Evolutionary conservation across 1,284 basidiomycete species (phyloP).

Genomic region (Anthracocystis setariae): DNA sequence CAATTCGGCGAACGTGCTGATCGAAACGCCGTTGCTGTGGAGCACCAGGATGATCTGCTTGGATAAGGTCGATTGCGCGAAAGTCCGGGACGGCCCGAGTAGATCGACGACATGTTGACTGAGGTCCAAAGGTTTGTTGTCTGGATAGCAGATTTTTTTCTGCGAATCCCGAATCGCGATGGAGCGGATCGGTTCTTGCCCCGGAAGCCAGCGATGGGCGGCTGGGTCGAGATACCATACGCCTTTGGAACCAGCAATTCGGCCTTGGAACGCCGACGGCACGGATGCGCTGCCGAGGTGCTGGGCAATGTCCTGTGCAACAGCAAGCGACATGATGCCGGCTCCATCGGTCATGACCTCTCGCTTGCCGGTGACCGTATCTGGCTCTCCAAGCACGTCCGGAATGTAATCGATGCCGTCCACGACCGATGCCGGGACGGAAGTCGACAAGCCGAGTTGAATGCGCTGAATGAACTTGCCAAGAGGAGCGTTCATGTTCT

Average conservation of each 20-base stretch:
- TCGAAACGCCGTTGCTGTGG: constrained; percentile 33
- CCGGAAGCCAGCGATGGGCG: constrained; percentile 13
- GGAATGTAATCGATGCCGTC: constrained; percentile 21
- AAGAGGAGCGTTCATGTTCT: constrained; percentile 40
- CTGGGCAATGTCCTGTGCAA: constrained; percentile 23
- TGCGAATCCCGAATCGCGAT: constrained; percentile 59
- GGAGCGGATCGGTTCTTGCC: constrained; percentile 10
- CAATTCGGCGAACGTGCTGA: constrained; percentile 19
- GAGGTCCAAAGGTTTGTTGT: constrained; percentile 14
- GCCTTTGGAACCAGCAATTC: constrained; percentile 61
- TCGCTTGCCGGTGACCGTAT: constrained; percentile 8
- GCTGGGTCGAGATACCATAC: constrained; percentile 36
- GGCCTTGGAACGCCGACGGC: constrained; percentile 56
- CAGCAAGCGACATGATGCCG: constrained; percentile 15
- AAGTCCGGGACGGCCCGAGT: constrained; percentile 18
- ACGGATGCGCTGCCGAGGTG: constrained; percentile 10
- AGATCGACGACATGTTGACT: constrained; percentile 41
- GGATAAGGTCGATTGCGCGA: constrained; percentile 47
- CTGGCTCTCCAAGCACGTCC: constrained; percentile 23
- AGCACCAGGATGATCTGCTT: constrained; percentile 43
- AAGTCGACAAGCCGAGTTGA: constrained; percentile 56
- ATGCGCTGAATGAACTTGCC: constrained; percentile 61
- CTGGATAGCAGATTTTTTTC: constrained; percentile 51
- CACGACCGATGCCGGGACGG: constrained; percentile 23
- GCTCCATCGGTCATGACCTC: constrained; percentile 45